Evolutionary conservation across 1,284 basidiomycete genomes (phyloP).

Genomic region (Heliocybe sulcata): DNA sequence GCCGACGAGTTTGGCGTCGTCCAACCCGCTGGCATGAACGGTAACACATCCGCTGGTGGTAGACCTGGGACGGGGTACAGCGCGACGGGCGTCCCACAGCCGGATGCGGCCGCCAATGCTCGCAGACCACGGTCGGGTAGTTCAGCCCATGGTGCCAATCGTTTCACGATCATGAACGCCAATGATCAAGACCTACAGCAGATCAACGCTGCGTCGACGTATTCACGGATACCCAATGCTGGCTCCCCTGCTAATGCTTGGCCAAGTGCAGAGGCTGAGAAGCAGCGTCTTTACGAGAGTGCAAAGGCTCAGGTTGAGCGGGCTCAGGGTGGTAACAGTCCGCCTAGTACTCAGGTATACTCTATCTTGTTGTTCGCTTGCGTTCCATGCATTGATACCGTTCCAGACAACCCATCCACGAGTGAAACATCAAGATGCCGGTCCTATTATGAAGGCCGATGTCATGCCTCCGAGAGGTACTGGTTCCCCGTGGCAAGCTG

Average conservation of each 20-base stretch:
- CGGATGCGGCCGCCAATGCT: not conserved
- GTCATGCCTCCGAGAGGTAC: conserved; percentile 3
- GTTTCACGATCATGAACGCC: conserved; percentile 27
- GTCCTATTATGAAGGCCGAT: conserved; percentile 1
- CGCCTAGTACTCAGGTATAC: not conserved
- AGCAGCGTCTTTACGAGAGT: conserved; percentile 54
- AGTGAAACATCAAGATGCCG: conserved; percentile 3
- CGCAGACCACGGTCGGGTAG: not conserved
- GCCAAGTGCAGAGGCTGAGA: conserved; percentile 60
- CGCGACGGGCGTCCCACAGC: not conserved
- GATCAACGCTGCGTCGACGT: not conserved
- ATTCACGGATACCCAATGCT: not conserved
- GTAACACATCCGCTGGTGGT: not conserved
- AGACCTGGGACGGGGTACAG: not conserved
- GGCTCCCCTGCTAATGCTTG: conserved; percentile 19
- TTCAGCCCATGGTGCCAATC: conserved; percentile 7
- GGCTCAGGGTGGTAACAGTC: conserved; percentile 32
- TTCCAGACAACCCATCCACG: not conserved
- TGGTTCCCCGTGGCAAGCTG: conserved; percentile 47
- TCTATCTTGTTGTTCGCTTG: not conserved
- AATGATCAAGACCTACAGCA: conserved; percentile 23
- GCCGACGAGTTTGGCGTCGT: conserved; percentile 24
- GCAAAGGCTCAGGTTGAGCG: conserved; percentile 57
- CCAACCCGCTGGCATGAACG: conserved; percentile 2
- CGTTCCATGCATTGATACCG: not conserved